These are phyloP conservation scores for Colletotrichum sp. DNA, from an alignment of 2,329 filamentous ascomycete genomes.

Conservation along the genomic window DNA sequence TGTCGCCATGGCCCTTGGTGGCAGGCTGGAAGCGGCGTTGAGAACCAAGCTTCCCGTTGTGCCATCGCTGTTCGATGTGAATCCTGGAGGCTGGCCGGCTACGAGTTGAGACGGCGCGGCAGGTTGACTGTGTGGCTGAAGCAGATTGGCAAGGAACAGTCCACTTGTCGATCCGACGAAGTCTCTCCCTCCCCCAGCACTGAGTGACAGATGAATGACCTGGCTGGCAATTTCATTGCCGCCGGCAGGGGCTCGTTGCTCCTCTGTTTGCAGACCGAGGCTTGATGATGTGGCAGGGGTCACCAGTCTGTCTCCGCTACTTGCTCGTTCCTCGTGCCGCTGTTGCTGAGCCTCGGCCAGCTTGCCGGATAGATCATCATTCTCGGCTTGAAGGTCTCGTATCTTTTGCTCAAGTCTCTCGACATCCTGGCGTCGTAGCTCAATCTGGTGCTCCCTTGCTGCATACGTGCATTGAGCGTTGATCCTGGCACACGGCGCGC, in stretches of 20 bases:
- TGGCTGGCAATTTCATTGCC: constrained; percentile 41
- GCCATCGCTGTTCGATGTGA: neutral
- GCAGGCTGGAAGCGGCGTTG: constrained; percentile 26
- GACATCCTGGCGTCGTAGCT: constrained; percentile 33
- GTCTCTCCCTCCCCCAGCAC: constrained; percentile 45
- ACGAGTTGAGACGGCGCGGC: constrained; percentile 13
- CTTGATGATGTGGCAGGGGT: neutral
- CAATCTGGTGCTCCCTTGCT: constrained; percentile 31
- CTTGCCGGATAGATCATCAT: constrained; percentile 25
- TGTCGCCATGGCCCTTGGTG: constrained; percentile 37
- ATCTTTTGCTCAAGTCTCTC: constrained; percentile 39
- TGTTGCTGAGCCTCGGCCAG: constrained; percentile 16
- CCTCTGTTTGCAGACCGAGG: neutral
- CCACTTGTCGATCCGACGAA: constrained; percentile 46
- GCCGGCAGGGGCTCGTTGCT: neutral
- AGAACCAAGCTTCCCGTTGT: neutral
- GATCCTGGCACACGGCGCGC: constrained; percentile 39
- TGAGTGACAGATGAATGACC: constrained; percentile 47
- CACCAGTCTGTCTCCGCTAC: neutral
- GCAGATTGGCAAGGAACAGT: constrained; percentile 44
- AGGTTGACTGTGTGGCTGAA: constrained; percentile 28
- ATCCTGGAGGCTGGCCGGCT: neutral
- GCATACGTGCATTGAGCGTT: constrained; percentile 38
- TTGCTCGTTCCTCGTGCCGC: neutral
- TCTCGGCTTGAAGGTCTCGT: constrained; percentile 34